Evolutionary conservation across 352 stramenopile species (phyloP).

Genomic region (Globisporangium rhizosaccharum): DNA sequence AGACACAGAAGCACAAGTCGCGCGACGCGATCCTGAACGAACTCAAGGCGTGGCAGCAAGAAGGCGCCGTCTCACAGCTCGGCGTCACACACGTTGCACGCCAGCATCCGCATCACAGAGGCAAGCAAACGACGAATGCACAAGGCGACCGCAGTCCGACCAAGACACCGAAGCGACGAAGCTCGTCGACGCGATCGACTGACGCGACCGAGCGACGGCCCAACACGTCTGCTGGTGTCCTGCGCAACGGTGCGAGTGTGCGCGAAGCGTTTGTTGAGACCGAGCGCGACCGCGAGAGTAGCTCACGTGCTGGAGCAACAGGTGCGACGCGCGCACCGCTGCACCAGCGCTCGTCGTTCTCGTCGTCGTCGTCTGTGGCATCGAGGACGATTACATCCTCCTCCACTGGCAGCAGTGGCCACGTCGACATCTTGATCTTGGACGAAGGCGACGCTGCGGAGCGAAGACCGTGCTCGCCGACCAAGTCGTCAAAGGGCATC

Average conservation of each 20-base stretch:
- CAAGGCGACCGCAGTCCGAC: neutral
- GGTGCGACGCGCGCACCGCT: neutral
- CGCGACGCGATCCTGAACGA: slow-evolving; percentile 61
- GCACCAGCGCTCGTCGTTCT: neutral
- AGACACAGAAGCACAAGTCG: slow-evolving; percentile 52
- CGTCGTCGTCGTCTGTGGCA: slow-evolving; percentile 8
- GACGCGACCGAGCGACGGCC: slow-evolving; percentile 28
- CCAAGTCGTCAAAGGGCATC: slow-evolving; percentile 43
- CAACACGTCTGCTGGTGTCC: slow-evolving; percentile 45
- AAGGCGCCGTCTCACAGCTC: slow-evolving; percentile 35
- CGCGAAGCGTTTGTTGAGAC: slow-evolving; percentile 55
- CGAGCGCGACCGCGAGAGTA: neutral
- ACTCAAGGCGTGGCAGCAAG: slow-evolving; percentile 60
- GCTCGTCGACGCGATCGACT: neutral
- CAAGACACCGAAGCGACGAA: slow-evolving; percentile 1
- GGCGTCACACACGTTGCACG: slow-evolving; percentile 21
- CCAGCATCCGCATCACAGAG: neutral
- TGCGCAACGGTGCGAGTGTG: slow-evolving; percentile 31
- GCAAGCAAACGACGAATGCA: slow-evolving; percentile 16
- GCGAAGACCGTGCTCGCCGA: slow-evolving; percentile 36
- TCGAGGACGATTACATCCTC: neutral
- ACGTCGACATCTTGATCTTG: slow-evolving; percentile 56
- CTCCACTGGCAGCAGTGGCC: slow-evolving; percentile 1
- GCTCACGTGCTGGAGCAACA: neutral
- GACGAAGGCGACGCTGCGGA: slow-evolving; percentile 33